Evolutionary conservation across 345 rosid genomes (phyloP), one percentile per base, ranked within the genome.

Genomic region (Heritiera littoralis): DNA sequence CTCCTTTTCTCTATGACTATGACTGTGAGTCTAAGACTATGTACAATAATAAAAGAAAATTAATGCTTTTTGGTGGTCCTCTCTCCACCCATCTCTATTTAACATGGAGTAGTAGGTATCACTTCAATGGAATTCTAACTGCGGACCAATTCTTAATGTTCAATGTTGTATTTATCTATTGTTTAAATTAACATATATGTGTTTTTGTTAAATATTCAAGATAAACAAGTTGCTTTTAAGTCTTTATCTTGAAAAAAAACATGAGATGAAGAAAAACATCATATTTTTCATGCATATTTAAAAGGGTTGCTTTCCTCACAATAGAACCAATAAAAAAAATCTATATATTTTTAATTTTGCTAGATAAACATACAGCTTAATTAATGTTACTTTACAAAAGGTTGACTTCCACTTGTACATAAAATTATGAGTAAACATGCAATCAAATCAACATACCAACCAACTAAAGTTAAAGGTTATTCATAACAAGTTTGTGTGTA

Each of bases 1-100:
- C 63, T n/a, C 30, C 30, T 58, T 35, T 1, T 35, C 38, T 35
- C 38, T 35, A 35, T 35, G 38, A 35, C 38, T 1, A 1, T 35
- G 38, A 35, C 38, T 35, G 28, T 23, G 28, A 23, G 28, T 23
- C 28, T 23, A 23, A 23, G 28, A 23, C 28, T 23, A 23, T 23
- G 28, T 23, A 23, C 28, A 23, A 23, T 23, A 4, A 28, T 2
- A 59, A 73, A 64, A 65, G 13, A 56, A 41, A 73, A 28, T 55
- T 40, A 14, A 59, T 70, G 43, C 8, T 10, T 28, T 49, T 70
- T 43, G 30, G 84, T 66, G 81, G 75, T 66, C 78, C 75, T 60
- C 52, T 23, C 59, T 20, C 17, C 65, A 52, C 52, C 49, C 46
- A 32, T 28, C 13, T 15, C 13, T 58, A 30, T 51, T 71, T 30